These are phyloP conservation scores for Melastoma candidum DNA, from an alignment of 441 rosid genomes.

Conservation along the genomic window DNA sequence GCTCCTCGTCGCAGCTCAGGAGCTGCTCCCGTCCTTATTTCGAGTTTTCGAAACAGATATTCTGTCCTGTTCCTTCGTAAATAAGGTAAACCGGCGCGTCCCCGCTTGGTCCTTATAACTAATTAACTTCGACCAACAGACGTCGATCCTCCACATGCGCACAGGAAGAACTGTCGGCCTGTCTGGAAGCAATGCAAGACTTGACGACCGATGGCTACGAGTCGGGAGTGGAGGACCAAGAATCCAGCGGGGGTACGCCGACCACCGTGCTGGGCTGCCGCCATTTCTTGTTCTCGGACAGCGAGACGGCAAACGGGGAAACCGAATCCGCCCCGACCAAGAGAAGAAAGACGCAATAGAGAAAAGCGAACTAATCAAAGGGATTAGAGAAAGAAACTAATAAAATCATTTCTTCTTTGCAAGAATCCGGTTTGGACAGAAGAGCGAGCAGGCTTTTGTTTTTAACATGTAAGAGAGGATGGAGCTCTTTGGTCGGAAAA, in stretches of 20 bases:
- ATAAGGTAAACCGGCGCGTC: conserved; percentile 29
- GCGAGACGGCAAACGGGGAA: conserved; percentile 26
- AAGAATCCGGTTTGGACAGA: too few species aligned
- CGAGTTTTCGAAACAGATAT: conserved; percentile 29
- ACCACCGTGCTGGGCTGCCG: conserved; percentile 48
- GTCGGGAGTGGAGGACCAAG: conserved; percentile 21
- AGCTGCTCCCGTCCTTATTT: conserved; percentile 41
- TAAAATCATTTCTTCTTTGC: too few species aligned
- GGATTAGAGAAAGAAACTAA: too few species aligned
- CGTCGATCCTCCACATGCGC: neutral
- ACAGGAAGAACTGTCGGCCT: conserved; percentile 48
- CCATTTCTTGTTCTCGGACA: conserved; percentile 34
- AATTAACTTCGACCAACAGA: neutral
- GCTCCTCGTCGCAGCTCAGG: conserved; percentile 49
- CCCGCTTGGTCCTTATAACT: neutral
- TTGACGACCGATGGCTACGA: conserved; percentile 26
- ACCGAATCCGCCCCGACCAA: conserved; percentile 6
- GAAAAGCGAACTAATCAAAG: too few species aligned
- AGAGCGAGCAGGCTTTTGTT: too few species aligned
- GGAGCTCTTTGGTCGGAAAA: too few species aligned
- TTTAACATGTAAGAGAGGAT: too few species aligned
- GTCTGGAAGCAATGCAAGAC: conserved; percentile 41
- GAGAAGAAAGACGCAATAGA: conserved; percentile 1
- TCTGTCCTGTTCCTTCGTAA: conserved; percentile 38
- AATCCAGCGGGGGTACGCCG: conserved; percentile 38